Conservation (phyloP, 169 alveolate genomes). For the Amoebophrya sp. region DNA sequence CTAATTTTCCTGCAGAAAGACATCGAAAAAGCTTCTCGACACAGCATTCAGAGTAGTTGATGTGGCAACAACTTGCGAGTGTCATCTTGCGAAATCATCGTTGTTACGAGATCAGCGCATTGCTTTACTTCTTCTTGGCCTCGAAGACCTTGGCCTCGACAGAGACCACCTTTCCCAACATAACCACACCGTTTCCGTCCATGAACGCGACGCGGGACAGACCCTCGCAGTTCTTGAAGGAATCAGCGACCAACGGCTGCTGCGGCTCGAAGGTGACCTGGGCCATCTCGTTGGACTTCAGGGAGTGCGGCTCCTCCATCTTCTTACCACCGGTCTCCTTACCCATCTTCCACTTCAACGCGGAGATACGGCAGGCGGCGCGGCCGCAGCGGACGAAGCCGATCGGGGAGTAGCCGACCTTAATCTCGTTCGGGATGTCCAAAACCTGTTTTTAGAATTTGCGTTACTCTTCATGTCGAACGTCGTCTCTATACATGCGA, state of each 20-base stretch:
- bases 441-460: too few species aligned
- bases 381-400: slow-evolving; percentile 94
- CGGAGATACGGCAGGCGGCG: slow-evolving; percentile 88
- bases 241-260: slow-evolving; percentile 89
- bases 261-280: slow-evolving; percentile 86
- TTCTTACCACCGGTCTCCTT: slow-evolving; percentile 88
- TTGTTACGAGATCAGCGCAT: too few species aligned
- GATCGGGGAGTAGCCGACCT: slow-evolving; percentile 92
- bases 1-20: too few species aligned
- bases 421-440: slow-evolving; percentile 92
- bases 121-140: neutral
- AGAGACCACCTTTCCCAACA: slow-evolving; percentile 25
- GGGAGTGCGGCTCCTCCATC: slow-evolving; percentile 89
- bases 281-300: slow-evolving; percentile 93
- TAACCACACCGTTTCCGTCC: slow-evolving; percentile 34
- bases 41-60: too few species aligned
- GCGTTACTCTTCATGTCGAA: too few species aligned
- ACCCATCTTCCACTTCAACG: slow-evolving; percentile 80
- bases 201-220: slow-evolving; percentile 45
- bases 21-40: too few species aligned
- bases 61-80: too few species aligned
- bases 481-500: too few species aligned
- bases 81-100: too few species aligned
- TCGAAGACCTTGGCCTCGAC: slow-evolving; percentile 1
- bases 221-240: slow-evolving; percentile 81